Base-by-base conservation (phyloP, 2,329 filamentous ascomycete species). In the Penicillium rolfsii region DNA sequence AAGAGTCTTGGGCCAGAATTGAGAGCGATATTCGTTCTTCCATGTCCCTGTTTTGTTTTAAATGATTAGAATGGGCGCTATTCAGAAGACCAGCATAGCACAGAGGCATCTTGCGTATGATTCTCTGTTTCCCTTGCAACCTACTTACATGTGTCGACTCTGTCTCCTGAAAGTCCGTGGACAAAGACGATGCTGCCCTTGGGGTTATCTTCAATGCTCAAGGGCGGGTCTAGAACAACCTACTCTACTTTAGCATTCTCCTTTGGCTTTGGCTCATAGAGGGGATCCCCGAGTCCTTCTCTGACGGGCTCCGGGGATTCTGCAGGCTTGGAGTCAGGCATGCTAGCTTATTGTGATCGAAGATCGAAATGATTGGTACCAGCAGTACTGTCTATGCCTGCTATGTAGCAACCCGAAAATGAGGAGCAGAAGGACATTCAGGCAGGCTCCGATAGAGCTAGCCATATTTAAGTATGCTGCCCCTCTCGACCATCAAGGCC, bases 1-100 rank as follows among this genome's bases (percentile, higher is more conserved):
- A 26, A 48, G 45, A 30, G 41, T 45, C 45, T 48, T 48, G 14
- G 45, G 45, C 45, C 46, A 49, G 46, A 49, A 49, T 9, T 49
- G 46, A 19, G 46, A 49, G 12, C 6, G 7, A 6, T 11, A 16
- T 4, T 33, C 16, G 3, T 49, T 33, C 12, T 33, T 49, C 16
- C 16, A 49, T 5, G 46, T 33, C 46, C 46, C 26, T 49, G 33
- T 9, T 5, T 33, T 49, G 5, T 30, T 8, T 1, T 19, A 12
- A 1, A 6, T 33, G 26, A 33, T 49, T n/a, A 49, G 26, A 9
- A 46, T 16, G 1, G 12, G 22, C 22, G 12, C 16, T 2, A 5
- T 16, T 1, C 22, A 12, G 4, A 45, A 2, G 9, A 26, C 11
- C 11, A 14, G 41, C 12, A 45, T 22, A 45, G 19, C 9, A 12